These are phyloP conservation scores for Rhododendron kiyosumense DNA, from an alignment of 148 eudicot genomes.

Conservation along the genomic window DNA sequence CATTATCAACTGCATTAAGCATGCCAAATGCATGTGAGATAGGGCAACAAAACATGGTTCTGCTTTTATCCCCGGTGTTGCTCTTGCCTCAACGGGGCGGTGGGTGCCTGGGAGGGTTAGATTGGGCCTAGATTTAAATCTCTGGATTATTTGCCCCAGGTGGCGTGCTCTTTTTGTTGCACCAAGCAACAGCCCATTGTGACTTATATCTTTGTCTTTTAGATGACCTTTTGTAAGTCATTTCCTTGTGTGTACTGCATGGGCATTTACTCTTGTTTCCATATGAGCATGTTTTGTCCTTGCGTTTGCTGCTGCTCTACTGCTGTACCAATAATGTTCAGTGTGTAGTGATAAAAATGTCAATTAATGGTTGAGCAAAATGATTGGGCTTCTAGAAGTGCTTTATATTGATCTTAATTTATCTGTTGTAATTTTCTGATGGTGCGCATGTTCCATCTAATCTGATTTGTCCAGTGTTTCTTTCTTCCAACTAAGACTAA, in stretches of 20 bases:
- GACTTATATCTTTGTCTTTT: neutral
- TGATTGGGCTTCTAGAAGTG: neutral
- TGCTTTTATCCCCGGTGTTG: neutral
- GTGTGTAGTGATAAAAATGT: neutral
- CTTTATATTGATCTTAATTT: neutral
- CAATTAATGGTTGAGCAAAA: neutral
- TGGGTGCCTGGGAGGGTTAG: slow-evolving; percentile 1
- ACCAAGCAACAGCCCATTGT: neutral
- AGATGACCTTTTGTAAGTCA: neutral
- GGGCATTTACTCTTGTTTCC: neutral
- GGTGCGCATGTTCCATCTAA: neutral
- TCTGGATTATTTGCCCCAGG: neutral
- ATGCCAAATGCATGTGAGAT: neutral
- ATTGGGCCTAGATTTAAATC: neutral
- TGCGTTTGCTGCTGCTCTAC: neutral
- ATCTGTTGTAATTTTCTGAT: neutral
- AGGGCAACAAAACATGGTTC: neutral
- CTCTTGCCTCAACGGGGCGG: neutral
- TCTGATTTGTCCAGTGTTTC: neutral
- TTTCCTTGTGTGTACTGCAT: neutral
- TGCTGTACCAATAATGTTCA: neutral
- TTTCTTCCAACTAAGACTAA: neutral
- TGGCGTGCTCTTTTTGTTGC: neutral
- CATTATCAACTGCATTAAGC: neutral
- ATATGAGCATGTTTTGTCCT: neutral